A percentile compares a stretch with the other conserved stretches of the same genome.
Evolutionary conservation across 208 protist genomes (phyloP).

Genomic region (Acanthamoeba castellanii): DNA sequence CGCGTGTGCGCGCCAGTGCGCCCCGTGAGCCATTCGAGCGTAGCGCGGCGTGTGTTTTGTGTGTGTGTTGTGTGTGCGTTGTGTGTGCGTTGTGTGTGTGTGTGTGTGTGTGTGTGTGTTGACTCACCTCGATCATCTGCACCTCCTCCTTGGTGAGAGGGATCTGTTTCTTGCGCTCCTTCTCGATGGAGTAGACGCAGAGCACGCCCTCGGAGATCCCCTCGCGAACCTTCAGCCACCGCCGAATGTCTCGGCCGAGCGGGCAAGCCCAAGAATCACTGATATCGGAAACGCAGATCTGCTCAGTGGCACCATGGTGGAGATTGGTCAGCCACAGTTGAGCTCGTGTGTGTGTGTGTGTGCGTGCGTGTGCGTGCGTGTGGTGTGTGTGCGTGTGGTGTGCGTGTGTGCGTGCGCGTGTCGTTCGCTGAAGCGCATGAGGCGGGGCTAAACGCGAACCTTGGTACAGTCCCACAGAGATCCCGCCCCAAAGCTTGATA

Average conservation of each 20-base stretch:
- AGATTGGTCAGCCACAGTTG: not conserved
- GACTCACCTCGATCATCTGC: slow-evolving; percentile 25
- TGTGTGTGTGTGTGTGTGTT: too few species aligned
- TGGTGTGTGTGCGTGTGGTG: not conserved
- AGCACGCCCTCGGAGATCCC: slow-evolving; percentile 75
- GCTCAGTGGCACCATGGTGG: not conserved
- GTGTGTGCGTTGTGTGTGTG: not conserved
- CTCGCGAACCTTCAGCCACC: not conserved
- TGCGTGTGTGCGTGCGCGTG: too few species aligned
- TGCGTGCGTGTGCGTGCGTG: not conserved
- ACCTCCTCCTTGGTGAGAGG: slow-evolving; percentile 77
- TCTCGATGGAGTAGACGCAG: slow-evolving; percentile 79
- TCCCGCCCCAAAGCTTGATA: slow-evolving; percentile 77
- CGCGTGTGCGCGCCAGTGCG: not conserved
- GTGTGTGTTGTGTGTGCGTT: too few species aligned
- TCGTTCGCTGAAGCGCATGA: too few species aligned
- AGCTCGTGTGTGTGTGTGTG: too few species aligned
- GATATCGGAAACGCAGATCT: slow-evolving; percentile 44
- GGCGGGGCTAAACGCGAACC: not conserved
- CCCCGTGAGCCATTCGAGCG: too few species aligned
- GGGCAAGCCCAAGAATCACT: slow-evolving; percentile 72
- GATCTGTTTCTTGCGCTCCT: slow-evolving; percentile 70
- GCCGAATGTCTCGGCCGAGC: slow-evolving; percentile 72
- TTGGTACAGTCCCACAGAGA: slow-evolving; percentile 74
- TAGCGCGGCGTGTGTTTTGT: too few species aligned